Evolutionary conservation across 108 stramenopile genomes (phyloP).

Genomic region (Skeletonema potamos): DNA sequence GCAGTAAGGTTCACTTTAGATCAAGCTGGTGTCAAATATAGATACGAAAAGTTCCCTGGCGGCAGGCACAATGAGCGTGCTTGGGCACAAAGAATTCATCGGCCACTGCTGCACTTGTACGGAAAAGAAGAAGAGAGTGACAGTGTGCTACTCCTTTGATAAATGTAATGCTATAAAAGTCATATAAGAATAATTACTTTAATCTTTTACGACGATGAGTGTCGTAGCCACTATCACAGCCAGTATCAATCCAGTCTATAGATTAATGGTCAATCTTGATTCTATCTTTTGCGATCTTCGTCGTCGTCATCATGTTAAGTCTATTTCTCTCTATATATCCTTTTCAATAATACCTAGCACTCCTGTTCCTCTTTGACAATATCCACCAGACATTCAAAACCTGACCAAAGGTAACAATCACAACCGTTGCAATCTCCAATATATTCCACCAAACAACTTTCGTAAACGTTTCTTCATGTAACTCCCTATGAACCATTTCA

Average conservation of each 20-base stretch:
- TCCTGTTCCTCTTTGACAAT: slow-evolving; percentile 20
- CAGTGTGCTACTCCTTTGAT: not conserved
- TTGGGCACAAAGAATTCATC: slow-evolving; percentile 67
- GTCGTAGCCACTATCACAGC: not conserved
- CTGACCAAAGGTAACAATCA: slow-evolving; percentile 31
- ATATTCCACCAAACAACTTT: slow-evolving; percentile 51
- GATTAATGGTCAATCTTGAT: not conserved
- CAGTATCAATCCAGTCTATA: not conserved
- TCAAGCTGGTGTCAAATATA: slow-evolving; percentile 29
- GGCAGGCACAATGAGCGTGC: slow-evolving; percentile 74
- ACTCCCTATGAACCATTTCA: slow-evolving; percentile 44
- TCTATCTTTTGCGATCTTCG: too few relatives aligned
- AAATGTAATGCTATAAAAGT: not conserved
- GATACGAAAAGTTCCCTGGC: slow-evolving; percentile 58
- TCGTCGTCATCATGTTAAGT: not conserved
- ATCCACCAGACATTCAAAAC: slow-evolving; percentile 45
- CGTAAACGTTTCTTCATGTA: slow-evolving; percentile 44
- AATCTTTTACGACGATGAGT: not conserved
- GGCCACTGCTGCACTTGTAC: slow-evolving; percentile 55
- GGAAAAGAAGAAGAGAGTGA: slow-evolving; percentile 1
- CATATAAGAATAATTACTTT: not conserved
- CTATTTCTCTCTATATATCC: not conserved
- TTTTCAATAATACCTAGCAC: slow-evolving; percentile 3
- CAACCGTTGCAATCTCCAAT: slow-evolving; percentile 39
- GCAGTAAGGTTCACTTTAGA: slow-evolving; percentile 52